Percentiles rank a stretch among this genome's conserved stretches.
Conservation (phyloP, 1,284 basidiomycete genomes). For the Agaricales sp. region DNA sequence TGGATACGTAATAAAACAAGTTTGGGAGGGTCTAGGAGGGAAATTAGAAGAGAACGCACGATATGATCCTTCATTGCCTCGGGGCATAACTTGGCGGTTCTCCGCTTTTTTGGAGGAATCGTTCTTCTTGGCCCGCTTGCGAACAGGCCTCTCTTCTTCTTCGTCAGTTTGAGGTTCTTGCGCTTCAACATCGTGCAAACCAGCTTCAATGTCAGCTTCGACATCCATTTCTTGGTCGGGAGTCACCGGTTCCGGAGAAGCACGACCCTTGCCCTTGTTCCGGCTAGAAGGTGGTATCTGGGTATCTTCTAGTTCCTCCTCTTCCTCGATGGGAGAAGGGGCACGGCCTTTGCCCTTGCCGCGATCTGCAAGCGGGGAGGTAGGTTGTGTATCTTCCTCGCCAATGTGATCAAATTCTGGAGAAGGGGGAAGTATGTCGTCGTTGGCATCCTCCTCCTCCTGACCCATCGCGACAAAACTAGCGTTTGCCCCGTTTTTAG, state of each 20-base stretch:
- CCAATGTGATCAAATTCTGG: constrained; percentile 9
- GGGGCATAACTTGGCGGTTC: background rate
- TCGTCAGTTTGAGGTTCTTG: constrained; percentile 20
- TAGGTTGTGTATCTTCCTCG: constrained; percentile 14
- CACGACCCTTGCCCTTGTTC: constrained; percentile 18
- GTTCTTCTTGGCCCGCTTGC: constrained; percentile 16
- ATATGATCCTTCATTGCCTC: background rate
- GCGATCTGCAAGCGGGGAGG: constrained; percentile 13
- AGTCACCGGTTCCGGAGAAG: constrained; percentile 5
- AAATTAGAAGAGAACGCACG: constrained; percentile 7
- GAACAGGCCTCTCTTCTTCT: constrained; percentile 18
- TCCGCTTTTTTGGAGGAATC: background rate
- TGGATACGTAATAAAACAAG: constrained; percentile 8
- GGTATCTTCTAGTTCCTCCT: background rate
- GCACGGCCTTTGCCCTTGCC: constrained; percentile 27
- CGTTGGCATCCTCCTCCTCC: constrained; percentile 25
- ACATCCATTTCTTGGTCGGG: constrained; percentile 27
- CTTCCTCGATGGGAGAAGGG: constrained; percentile 8
- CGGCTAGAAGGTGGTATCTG: constrained; percentile 6
- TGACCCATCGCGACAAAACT: constrained; percentile 38
- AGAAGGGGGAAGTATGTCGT: constrained; percentile 9
- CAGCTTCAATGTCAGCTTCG: constrained; percentile 47
- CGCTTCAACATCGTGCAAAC: constrained; percentile 32
- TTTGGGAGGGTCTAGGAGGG: background rate
- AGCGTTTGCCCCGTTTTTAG: constrained; percentile 16